Conservation (phyloP, 2,329 filamentous ascomycete genomes). For the Lizonia empirigonia region DNA sequence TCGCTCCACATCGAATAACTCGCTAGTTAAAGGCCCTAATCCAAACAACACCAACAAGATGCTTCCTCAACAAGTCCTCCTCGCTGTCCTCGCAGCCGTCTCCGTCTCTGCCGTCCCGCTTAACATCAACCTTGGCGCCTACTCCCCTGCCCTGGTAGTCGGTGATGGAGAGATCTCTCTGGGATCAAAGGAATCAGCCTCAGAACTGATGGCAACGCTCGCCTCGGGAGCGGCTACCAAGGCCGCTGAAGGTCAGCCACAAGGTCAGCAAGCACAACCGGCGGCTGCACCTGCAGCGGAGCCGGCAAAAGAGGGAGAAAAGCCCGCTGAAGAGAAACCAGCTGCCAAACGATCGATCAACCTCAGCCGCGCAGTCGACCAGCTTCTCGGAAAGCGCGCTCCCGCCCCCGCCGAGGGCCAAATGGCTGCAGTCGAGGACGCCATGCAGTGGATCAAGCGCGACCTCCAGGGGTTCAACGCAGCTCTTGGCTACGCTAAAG, state of each 20-base stretch:
- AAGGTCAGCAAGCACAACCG: conserved; percentile 27
- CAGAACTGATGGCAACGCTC: conserved; percentile 53
- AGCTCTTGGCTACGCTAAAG: conserved; percentile 55
- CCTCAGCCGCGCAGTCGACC: conserved; percentile 35
- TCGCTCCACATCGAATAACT: conserved; percentile 22
- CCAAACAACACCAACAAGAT: conserved; percentile 36
- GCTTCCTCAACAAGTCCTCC: conserved; percentile 47
- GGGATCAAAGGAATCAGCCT: conserved; percentile 50
- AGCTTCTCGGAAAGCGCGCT: conserved; percentile 36
- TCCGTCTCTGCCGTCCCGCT: conserved; percentile 50
- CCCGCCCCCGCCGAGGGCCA: conserved; percentile 28
- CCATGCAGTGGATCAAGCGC: conserved; percentile 52
- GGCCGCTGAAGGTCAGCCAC: conserved; percentile 22
- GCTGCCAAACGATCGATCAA: conserved; percentile 32
- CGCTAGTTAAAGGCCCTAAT: conserved; percentile 11
- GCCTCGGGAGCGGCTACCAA: conserved; percentile 48
- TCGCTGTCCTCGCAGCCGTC: conserved; percentile 45
- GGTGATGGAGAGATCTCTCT: conserved; percentile 61
- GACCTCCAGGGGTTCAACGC: conserved; percentile 57
- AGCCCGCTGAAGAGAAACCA: conserved; percentile 36
- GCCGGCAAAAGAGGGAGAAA: conserved; percentile 25
- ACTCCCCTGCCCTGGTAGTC: conserved; percentile 59
- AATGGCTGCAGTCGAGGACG: conserved; percentile 40
- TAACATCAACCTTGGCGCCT: conserved; percentile 60
- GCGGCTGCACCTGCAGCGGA: conserved; percentile 15